phyloP scores from a whole-genome alignment of 2,329 filamentous ascomycete species.

The Sclerotinia sclerotiorum region DNA sequence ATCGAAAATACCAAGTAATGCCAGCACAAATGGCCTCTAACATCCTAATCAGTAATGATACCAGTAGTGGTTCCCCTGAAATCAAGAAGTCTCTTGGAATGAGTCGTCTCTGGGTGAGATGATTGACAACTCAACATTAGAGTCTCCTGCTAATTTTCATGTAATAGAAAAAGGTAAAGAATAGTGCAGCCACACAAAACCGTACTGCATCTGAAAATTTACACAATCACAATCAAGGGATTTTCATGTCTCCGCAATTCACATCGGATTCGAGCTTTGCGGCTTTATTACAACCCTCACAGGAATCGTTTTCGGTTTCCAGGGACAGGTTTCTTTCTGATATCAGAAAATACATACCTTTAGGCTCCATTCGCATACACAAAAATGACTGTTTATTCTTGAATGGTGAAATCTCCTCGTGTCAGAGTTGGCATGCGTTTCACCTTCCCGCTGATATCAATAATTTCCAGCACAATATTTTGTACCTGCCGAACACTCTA shows the following conservation, averaged over 20 bases:
- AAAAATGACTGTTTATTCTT: slow-evolving; percentile 23
- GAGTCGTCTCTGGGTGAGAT: not conserved
- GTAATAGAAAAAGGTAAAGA: not conserved
- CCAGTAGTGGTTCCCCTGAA: not conserved
- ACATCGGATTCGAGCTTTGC: not conserved
- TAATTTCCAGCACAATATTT: slow-evolving; percentile 12
- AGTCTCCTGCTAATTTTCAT: not conserved
- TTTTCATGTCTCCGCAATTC: not conserved
- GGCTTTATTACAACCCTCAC: not conserved
- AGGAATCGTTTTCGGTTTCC: not conserved
- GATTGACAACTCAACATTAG: rapidly evolving
- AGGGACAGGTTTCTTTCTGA: slow-evolving; percentile 25
- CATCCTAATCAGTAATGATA: not conserved
- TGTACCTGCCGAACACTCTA: slow-evolving; percentile 25
- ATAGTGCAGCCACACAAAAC: not conserved
- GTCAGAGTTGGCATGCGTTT: slow-evolving; percentile 31
- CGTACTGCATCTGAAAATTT: not conserved
- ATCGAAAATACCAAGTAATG: too few relatives aligned
- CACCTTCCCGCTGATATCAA: slow-evolving; percentile 27
- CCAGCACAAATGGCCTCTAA: not conserved
- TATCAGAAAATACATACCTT: slow-evolving; percentile 36
- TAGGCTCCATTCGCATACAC: slow-evolving; percentile 33
- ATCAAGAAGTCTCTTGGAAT: not conserved
- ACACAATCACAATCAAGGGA: not conserved
- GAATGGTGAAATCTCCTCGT: slow-evolving; percentile 24